These are phyloP conservation scores for Metschnikowia lochheadii DNA, from an alignment of 805 yeast genomes.

Conservation along the genomic window DNA sequence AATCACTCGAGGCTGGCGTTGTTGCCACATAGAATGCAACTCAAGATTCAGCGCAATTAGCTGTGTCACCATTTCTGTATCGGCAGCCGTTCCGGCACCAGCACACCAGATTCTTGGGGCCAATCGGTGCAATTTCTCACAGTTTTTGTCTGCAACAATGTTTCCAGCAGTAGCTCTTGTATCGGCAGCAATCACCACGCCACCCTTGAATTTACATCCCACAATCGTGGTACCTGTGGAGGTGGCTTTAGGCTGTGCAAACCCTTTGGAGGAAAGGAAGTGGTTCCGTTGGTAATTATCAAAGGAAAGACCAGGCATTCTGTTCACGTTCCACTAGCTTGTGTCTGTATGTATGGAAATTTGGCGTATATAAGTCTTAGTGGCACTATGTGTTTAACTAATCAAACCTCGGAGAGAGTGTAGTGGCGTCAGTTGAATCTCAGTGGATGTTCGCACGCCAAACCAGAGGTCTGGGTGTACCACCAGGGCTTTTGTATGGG, in stretches of 20 bases:
- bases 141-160: constrained; percentile 96
- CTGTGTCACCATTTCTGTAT: constrained; percentile 96
- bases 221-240: constrained; percentile 99
- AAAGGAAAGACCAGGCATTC: constrained; percentile 86
- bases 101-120: constrained; percentile 98
- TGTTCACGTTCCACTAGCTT: not conserved
- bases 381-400: not conserved
- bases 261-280: constrained; percentile 66
- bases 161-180: constrained; percentile 97
- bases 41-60: constrained; percentile 87
- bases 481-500: not conserved
- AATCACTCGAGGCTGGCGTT: constrained; percentile 87
- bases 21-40: constrained; percentile 78
- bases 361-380: not conserved
- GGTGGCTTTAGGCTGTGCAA: constrained; percentile 79
- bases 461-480: constrained; percentile 3
- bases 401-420: not conserved
- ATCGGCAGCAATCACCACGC: constrained; percentile 98
- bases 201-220: constrained; percentile 88
- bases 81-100: constrained; percentile 99
- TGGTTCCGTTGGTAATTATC: constrained; percentile 91
- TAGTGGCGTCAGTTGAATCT: constrained; percentile 1
- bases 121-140: constrained; percentile 88
- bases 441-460: constrained; percentile 2
- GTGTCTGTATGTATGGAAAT: not conserved